Evolutionary conservation across 768 basidiomycete genomes (phyloP).

Genomic region (Leucocoprinus leucothites): DNA sequence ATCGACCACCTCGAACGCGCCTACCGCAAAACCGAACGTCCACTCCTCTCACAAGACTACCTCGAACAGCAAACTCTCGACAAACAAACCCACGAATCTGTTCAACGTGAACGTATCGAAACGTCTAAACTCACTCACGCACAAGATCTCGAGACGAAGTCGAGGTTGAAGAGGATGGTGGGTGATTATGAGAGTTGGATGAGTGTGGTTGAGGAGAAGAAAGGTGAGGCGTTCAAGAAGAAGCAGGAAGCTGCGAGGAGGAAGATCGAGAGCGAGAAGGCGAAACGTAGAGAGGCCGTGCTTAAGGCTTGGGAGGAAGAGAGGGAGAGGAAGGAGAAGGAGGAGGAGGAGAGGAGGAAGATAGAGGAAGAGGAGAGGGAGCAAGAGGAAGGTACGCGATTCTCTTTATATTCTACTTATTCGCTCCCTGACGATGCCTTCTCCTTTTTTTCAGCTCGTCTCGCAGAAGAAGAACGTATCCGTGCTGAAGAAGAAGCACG

Average conservation of each 20-base stretch:
- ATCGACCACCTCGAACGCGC: constrained; percentile 96
- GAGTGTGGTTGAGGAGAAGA: constrained; percentile 51
- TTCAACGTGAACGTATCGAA: constrained; percentile 58
- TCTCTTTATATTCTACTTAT: background rate
- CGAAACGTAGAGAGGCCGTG: constrained; percentile 56
- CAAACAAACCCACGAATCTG: constrained; percentile 59
- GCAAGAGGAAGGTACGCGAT: constrained; percentile 47
- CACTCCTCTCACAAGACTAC: constrained; percentile 84
- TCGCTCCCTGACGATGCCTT: background rate
- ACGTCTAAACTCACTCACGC: constrained; percentile 53
- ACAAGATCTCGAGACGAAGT: constrained; percentile 72
- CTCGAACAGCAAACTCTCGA: constrained; percentile 80
- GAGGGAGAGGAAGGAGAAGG: constrained; percentile 41
- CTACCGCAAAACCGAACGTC: constrained; percentile 88
- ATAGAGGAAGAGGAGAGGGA: constrained; percentile 53
- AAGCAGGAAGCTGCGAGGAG: constrained; percentile 51
- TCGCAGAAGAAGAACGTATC: constrained; percentile 51
- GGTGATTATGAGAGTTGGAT: constrained; percentile 60
- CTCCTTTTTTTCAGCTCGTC: constrained; percentile 35
- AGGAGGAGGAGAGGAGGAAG: constrained; percentile 48
- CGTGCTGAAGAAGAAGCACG: constrained; percentile 47
- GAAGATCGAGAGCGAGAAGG: constrained; percentile 86
- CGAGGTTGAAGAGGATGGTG: constrained; percentile 68
- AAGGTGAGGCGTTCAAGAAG: constrained; percentile 62
- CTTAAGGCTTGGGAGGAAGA: constrained; percentile 62